A percentile compares a stretch with the other conserved stretches of the same genome.
phyloP scores from a whole-genome alignment of 345 rosid genomes.

The Cochlearia excelsa region DNA sequence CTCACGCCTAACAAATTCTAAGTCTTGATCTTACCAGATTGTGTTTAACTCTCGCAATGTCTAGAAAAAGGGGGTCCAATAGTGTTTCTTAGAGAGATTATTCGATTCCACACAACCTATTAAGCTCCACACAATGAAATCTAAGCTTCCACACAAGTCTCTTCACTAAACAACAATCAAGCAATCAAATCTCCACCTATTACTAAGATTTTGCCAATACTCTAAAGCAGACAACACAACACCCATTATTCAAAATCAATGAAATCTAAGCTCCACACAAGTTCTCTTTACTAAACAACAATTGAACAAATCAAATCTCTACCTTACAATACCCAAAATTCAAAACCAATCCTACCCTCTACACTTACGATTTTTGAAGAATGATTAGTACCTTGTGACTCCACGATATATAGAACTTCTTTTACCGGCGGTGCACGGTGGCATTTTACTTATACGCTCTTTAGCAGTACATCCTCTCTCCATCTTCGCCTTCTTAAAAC shows the following conservation, averaged over 20 bases:
- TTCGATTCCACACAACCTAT: neutral
- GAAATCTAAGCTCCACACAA: too few relatives aligned
- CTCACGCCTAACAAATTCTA: neutral
- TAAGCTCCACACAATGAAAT: slow-evolving; percentile 2
- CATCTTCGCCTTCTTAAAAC: slow-evolving; percentile 86
- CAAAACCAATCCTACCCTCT: slow-evolving; percentile 5
- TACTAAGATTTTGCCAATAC: neutral
- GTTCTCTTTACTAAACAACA: too few relatives aligned
- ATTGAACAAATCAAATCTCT: too few relatives aligned
- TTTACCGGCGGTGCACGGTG: slow-evolving; percentile 96
- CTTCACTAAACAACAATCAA: too few relatives aligned
- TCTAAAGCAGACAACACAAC: neutral
- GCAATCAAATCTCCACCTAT: neutral
- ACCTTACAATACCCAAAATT: neutral
- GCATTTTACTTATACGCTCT: slow-evolving; percentile 98
- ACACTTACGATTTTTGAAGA: neutral
- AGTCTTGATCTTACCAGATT: neutral
- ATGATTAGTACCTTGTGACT: slow-evolving; percentile 69
- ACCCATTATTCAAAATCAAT: neutral
- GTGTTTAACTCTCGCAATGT: neutral
- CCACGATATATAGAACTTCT: slow-evolving; percentile 99
- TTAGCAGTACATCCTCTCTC: slow-evolving; percentile 98
- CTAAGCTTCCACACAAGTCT: too few relatives aligned
- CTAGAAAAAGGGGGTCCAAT: neutral
- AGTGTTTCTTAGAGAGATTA: neutral